Conservation (phyloP, 148 eudicot genomes). For the Beta vulgaris region DNA sequence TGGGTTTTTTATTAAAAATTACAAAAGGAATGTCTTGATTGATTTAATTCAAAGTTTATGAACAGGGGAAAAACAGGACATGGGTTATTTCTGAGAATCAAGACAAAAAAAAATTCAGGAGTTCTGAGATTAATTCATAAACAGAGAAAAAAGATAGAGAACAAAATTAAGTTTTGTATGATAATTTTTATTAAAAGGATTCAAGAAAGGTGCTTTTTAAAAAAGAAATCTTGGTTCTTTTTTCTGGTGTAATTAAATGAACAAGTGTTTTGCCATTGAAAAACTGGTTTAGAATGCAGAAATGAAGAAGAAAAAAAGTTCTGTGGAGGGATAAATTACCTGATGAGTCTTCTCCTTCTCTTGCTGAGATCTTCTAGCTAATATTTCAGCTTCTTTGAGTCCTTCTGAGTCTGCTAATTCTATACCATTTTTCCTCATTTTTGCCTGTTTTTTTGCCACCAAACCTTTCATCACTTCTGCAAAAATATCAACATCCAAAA, state of each 20-base stretch:
- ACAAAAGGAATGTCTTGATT: background rate
- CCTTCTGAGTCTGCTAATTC: slow-evolving; percentile 45
- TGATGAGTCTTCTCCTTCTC: slow-evolving; percentile 52
- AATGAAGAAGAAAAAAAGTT: background rate
- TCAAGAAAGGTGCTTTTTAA: background rate
- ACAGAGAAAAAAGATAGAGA: background rate
- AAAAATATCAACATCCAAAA: slow-evolving; percentile 9
- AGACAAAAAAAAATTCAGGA: background rate
- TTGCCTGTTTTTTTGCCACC: slow-evolving; percentile 80
- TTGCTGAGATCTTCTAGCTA: slow-evolving; percentile 41
- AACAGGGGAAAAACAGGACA: slow-evolving; percentile 11
- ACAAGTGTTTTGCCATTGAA: slow-evolving; percentile 1
- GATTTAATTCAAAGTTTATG: background rate
- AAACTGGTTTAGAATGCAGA: background rate
- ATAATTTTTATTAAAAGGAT: background rate
- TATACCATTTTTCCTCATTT: slow-evolving; percentile 56
- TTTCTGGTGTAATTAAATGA: background rate
- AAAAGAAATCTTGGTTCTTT: background rate
- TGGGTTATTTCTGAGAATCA: background rate
- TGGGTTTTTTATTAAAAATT: no score
- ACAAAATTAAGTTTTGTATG: slow-evolving; percentile 5
- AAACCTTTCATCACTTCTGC: slow-evolving; percentile 93
- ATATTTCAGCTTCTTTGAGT: slow-evolving; percentile 42
- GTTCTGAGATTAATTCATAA: background rate
- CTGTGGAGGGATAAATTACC: slow-evolving; percentile 32